phyloP scores from a whole-genome alignment of 257 asterid species.

The Sherardia arvensis region DNA sequence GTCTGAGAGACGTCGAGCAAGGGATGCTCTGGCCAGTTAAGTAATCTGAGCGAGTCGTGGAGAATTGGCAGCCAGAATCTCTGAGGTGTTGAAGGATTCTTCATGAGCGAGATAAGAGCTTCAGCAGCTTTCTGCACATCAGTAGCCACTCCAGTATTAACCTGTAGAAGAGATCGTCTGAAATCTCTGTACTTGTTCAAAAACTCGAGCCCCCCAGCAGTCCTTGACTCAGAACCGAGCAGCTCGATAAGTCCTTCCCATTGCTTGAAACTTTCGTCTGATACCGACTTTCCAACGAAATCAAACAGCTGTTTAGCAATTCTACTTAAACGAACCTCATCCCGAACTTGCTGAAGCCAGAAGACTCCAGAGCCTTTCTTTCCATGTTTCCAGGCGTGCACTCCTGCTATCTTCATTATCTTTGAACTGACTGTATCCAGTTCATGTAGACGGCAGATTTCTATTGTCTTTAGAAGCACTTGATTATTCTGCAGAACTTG shows the following conservation, averaged over 20 bases:
- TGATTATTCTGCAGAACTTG: slow-evolving; percentile 78
- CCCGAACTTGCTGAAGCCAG: slow-evolving; percentile 97
- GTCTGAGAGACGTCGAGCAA: slow-evolving; percentile 71
- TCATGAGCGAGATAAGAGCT: slow-evolving; percentile 82
- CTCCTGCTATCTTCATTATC: slow-evolving; percentile 89
- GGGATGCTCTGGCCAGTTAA: slow-evolving; percentile 64
- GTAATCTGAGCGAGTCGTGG: slow-evolving; percentile 69
- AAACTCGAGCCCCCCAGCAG: slow-evolving; percentile 89
- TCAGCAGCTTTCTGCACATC: slow-evolving; percentile 74
- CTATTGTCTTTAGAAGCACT: slow-evolving; percentile 80
- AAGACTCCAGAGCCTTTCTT: slow-evolving; percentile 83
- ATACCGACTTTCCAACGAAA: slow-evolving; percentile 78
- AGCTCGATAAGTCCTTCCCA: slow-evolving; percentile 97
- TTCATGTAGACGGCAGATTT: slow-evolving; percentile 85
- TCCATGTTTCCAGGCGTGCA: slow-evolving; percentile 92
- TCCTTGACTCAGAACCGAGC: slow-evolving; percentile 64
- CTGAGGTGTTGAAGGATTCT: slow-evolving; percentile 83
- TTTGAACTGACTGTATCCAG: slow-evolving; percentile 50
- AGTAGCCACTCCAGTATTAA: slow-evolving; percentile 41
- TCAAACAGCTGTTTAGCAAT: slow-evolving; percentile 79
- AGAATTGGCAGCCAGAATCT: slow-evolving; percentile 85
- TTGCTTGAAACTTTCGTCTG: slow-evolving; percentile 90
- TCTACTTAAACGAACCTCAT: slow-evolving; percentile 71
- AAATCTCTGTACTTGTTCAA: slow-evolving; percentile 83
- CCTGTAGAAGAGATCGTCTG: slow-evolving; percentile 71